These are phyloP conservation scores for Cystofilobasidium macerans DNA, from an alignment of 768 basidiomycete species.

Conservation along the genomic window DNA sequence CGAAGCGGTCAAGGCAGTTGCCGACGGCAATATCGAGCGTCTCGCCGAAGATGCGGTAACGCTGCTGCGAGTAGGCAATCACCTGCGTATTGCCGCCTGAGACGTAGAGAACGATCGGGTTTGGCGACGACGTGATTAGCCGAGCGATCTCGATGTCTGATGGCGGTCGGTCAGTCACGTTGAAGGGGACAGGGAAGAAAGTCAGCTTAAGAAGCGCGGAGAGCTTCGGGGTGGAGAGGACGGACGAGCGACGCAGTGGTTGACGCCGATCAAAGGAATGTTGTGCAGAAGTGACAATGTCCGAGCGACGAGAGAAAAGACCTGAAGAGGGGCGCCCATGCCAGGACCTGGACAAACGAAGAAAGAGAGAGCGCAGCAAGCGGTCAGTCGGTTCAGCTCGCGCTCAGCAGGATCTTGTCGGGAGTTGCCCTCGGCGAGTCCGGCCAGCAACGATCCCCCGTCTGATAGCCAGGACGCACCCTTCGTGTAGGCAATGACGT, in stretches of 20 bases:
- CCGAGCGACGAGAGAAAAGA: slow-evolving; percentile 84
- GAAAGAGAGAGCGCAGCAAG: not conserved
- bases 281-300: slow-evolving; percentile 74
- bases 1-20: slow-evolving; percentile 95
- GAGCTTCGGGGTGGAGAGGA: too few species aligned
- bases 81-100: slow-evolving; percentile 99
- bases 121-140: slow-evolving; percentile 81
- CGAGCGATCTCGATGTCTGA: slow-evolving; percentile 99
- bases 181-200: not conserved
- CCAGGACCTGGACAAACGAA: slow-evolving; percentile 65
- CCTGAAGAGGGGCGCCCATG: slow-evolving; percentile 94
- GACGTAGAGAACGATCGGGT: slow-evolving; percentile 94
- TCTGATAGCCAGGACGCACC: slow-evolving; percentile 45
- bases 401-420: too few species aligned
- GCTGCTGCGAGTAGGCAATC: slow-evolving; percentile 93
- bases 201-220: not conserved
- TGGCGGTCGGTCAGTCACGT: too few species aligned
- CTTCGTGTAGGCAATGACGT: slow-evolving; percentile 96
- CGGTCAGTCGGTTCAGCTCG: not conserved
- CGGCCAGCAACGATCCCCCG: not conserved
- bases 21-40: slow-evolving; percentile 99
- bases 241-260: slow-evolving; percentile 96
- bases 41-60: slow-evolving; percentile 97
- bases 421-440: too few species aligned
- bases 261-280: slow-evolving; percentile 94